phyloP scores from a whole-genome alignment of 371 early-diverging fungal species.

The Mortierella polycephala region DNA sequence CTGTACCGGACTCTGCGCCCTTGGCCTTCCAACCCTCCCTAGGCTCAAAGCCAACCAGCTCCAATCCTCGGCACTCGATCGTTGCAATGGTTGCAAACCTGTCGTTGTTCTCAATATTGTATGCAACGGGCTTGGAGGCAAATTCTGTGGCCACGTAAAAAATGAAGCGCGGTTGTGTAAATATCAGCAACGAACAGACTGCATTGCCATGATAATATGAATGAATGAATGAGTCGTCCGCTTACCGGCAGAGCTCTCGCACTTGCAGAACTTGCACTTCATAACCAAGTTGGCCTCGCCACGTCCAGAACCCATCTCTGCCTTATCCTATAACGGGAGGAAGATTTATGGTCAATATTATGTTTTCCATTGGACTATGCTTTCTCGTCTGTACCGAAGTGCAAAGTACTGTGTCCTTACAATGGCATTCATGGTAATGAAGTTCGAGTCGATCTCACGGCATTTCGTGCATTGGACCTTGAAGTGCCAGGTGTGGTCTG shows the following conservation, averaged over 20 bases:
- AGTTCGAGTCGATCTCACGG: constrained; percentile 79
- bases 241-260: constrained; percentile 79
- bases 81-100: constrained; percentile 72
- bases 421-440: constrained; percentile 77
- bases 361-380: constrained; percentile 34
- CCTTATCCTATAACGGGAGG: constrained; percentile 30
- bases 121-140: constrained; percentile 67
- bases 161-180: not conserved
- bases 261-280: constrained; percentile 93
- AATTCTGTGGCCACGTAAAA: constrained; percentile 59
- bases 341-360: not conserved
- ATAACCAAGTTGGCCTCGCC: constrained; percentile 91
- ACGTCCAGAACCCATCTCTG: constrained; percentile 59
- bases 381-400: not conserved
- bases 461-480: constrained; percentile 88
- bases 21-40: constrained; percentile 78
- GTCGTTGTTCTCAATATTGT: constrained; percentile 69
- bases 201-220: not conserved
- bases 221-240: not conserved
- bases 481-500: constrained; percentile 81
- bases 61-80: constrained; percentile 90
- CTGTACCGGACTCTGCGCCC: constrained; percentile 77
- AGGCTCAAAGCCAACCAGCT: constrained; percentile 84
- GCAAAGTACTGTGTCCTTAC: constrained; percentile 52
- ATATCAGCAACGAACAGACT: not conserved